Evolutionary conservation across 495 filamentous ascomycete species (phyloP).

Genomic region (Mycothermus thermophilus): DNA sequence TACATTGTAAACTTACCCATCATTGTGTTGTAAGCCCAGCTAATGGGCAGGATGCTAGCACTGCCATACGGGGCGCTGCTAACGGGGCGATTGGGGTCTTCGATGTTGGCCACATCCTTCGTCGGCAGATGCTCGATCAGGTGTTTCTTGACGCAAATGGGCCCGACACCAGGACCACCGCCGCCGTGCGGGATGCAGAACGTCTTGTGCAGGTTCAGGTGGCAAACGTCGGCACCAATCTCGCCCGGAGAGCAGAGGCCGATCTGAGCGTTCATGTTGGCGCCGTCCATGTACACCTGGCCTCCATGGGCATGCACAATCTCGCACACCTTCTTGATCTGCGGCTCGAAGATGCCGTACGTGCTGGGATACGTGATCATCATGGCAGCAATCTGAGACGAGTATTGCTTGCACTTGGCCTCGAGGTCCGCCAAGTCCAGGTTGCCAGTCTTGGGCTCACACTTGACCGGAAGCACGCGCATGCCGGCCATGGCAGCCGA

Average conservation of each 20-base stretch:
- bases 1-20: conserved; percentile 48
- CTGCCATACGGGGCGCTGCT: conserved; percentile 83
- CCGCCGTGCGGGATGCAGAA: conserved; percentile 99
- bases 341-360: conserved; percentile 90
- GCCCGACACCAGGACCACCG: conserved; percentile 88
- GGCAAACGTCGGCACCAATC: conserved; percentile 96
- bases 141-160: conserved; percentile 82
- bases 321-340: conserved; percentile 72
- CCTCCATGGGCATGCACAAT: conserved; percentile 82
- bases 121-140: conserved; percentile 69
- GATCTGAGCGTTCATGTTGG: conserved; percentile 98
- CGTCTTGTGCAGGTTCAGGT: conserved; percentile 96
- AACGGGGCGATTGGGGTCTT: conserved; percentile 46
- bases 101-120: conserved; percentile 35
- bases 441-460: conserved; percentile 76
- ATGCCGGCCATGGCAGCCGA: conserved; percentile 96
- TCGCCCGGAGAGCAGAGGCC: conserved; percentile 93
- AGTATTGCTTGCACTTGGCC: conserved; percentile 76
- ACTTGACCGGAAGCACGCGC: conserved; percentile 90
- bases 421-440: conserved; percentile 78
- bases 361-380: conserved; percentile 99
- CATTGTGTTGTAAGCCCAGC: conserved; percentile 95
- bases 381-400: conserved; percentile 77
- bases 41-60: conserved; percentile 89
- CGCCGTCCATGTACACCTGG: conserved; percentile 98